phyloP scores from a whole-genome alignment of 1,284 basidiomycete genomes.

The Microbotryomycetes sp. region DNA sequence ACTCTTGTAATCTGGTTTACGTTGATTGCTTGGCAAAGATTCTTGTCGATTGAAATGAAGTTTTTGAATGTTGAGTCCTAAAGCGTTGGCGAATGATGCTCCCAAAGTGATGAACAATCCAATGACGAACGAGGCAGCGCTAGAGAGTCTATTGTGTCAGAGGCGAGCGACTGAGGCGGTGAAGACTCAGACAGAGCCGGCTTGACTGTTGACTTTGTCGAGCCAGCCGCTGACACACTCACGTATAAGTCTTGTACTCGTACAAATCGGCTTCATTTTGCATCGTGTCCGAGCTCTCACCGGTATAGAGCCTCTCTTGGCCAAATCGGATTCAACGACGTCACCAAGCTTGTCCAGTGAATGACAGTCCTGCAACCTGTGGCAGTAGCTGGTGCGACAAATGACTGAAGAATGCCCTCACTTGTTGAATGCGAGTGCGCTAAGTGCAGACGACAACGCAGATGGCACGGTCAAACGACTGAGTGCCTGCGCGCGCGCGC shows the following conservation, averaged over 20 bases:
- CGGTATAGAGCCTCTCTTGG: too few relatives aligned
- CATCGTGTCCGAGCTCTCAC: too few relatives aligned
- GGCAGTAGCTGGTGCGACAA: too few relatives aligned
- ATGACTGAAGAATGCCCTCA: too few relatives aligned
- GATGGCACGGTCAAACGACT: too few relatives aligned
- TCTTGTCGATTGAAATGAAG: slow-evolving; percentile 53
- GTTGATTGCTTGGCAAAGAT: slow-evolving; percentile 29
- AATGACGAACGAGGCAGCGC: slow-evolving; percentile 35
- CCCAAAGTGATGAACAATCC: slow-evolving; percentile 66
- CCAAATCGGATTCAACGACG: too few relatives aligned
- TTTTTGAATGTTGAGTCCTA: slow-evolving; percentile 72
- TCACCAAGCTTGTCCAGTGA: too few relatives aligned
- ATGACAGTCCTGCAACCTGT: too few relatives aligned
- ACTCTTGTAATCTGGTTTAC: slow-evolving; percentile 66
- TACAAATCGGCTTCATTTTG: slow-evolving; percentile 11
- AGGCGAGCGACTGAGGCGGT: not conserved
- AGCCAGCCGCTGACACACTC: not conserved
- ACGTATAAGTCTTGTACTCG: slow-evolving; percentile 13
- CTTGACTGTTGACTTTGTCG: not conserved
- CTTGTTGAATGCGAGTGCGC: too few relatives aligned
- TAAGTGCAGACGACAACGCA: too few relatives aligned
- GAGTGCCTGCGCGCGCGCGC: too few relatives aligned
- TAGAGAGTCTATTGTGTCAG: slow-evolving; percentile 6
- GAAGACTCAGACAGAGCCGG: not conserved
- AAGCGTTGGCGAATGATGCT: slow-evolving; percentile 74